Evolutionary conservation across 2,329 filamentous ascomycete species (phyloP), one percentile per base, ranked within the genome.

Genomic region (Kalmusia sp.): DNA sequence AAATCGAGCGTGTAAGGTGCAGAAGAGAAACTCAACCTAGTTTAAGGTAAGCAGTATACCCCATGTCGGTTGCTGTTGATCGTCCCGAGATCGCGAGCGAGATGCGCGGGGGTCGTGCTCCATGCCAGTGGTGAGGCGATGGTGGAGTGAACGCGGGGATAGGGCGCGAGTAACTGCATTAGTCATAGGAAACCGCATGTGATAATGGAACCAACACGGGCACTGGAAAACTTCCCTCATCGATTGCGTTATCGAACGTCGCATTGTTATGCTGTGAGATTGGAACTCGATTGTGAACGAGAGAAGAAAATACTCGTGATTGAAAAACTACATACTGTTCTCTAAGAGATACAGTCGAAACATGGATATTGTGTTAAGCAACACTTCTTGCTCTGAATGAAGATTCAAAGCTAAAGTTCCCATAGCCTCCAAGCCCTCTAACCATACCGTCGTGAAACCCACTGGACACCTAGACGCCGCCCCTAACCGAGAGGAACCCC

Each of bases 301-400:
- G 34, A 25, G 22, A 28, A 33, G 31, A 24, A 27, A 37, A n/a
- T 9, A 14, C 14, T 47, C 27, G 27, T 19, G 11, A 47, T 47
- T 38, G 21, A 47, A 22, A 3, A 19, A 30, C 33, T 30, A 28
- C 33, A 35, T 8, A 11, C 6, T 27, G 31, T n/a, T 37, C 21
- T 33, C 12, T 28, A 6, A 6, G 37, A 15, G 44, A 37, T 37
- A 37, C 44, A 35, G n/a, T 21, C 9, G 33, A 28, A 38, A 17
- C 6, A 27, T 28, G 33, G 44, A 47, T 47, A 47, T 47, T 47
- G 31, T n/a, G 44, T 25, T 47, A 47, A 47, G 12, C 33, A 47
- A 37, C 24, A 46, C 22, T 28, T 37, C 33, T 22, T 37, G 38
- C 15, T 35, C 22, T 37, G 44, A 25, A 9, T 15, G 44, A 47